Evolutionary conservation across 257 asterid genomes (phyloP), one percentile per base, ranked within the genome.

Genomic region (Ophiorrhiza pumila): DNA sequence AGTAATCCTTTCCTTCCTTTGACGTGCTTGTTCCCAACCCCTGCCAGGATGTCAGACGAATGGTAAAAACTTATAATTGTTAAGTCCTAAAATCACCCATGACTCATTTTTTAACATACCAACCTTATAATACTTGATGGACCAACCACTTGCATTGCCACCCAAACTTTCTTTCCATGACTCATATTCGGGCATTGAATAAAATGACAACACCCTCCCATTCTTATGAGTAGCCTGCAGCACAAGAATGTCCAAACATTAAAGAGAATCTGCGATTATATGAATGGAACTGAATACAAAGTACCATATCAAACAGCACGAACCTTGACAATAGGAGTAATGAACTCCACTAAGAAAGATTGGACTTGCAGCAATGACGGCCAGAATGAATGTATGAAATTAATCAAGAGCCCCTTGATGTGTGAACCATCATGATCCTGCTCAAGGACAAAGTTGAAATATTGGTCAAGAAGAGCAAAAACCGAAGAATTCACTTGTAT

Each of bases 341-440:
- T 89, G 80, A 95, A 95, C 80, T 95, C 99, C 89, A 95, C 80
- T 8, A 95, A 64, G 73, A 95, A 95, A 23, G 91, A 75, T 37
- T 98, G 97, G 80, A 87, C 67, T 88, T 85, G 87, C 72, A 95
- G 91, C 84, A 95, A 77, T 46, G 98, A 86, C 39, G 99, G 99
- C 99, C 99, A 95, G 79, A 89, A 95, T 25, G 96, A 79, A 70
- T 95, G 99, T 65, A 95, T 87, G 80, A 95, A 95, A 76, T 95
- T 95, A 57, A 95, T 95, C 66, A 95, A 77, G 7, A 95, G 87
- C 64, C 98, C 99, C 80, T 95, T 95, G 83, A 95, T 95, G 74
- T 92, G 99, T 59, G 99, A 95, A 76, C 99, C 99, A 83, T 95
- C 99, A 75, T 95, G 97, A 81, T 95, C 99, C 99, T 94, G 90